A percentile compares a stretch with the other conserved stretches of the same genome.
Conservation (phyloP, 441 rosid genomes). For the Pelargonium cotyledonis region DNA sequence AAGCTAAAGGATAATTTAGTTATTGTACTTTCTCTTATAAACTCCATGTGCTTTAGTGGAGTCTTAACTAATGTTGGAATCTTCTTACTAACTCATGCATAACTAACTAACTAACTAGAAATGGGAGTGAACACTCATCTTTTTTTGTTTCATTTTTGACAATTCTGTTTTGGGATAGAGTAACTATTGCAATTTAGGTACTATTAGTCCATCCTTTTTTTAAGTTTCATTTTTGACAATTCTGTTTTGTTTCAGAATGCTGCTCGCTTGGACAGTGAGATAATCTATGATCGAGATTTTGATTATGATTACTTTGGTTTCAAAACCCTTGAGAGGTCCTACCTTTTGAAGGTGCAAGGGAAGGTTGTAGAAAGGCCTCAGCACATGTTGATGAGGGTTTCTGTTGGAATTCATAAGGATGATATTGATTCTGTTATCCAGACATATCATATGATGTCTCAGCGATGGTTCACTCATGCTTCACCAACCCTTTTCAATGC, state of each 20-base stretch:
- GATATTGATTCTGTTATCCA: constrained; percentile 64
- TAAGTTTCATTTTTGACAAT: not conserved
- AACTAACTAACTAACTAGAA: no score
- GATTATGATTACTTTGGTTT: constrained; percentile 91
- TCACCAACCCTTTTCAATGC: constrained; percentile 91
- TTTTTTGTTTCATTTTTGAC: no score
- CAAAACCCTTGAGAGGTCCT: constrained; percentile 86
- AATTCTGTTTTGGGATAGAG: no score
- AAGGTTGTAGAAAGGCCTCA: constrained; percentile 88
- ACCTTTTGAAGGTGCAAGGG: constrained; percentile 73
- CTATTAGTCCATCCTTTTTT: no score
- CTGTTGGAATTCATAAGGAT: constrained; percentile 84
- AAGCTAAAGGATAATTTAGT: no score
- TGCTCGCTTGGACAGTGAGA: constrained; percentile 75
- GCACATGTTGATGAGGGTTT: constrained; percentile 91
- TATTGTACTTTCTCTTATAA: no score
- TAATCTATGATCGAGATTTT: constrained; percentile 82
- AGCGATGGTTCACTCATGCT: constrained; percentile 92
- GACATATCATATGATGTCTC: constrained; percentile 93
- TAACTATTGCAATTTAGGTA: no score
- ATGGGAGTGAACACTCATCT: no score
- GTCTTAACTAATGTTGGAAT: no score
- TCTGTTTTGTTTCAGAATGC: constrained; percentile 48
- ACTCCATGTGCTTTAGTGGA: no score
- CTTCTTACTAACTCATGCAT: no score